phyloP scores from a whole-genome alignment of 164 flowering plant genomes.

The Vitis amurensis region DNA sequence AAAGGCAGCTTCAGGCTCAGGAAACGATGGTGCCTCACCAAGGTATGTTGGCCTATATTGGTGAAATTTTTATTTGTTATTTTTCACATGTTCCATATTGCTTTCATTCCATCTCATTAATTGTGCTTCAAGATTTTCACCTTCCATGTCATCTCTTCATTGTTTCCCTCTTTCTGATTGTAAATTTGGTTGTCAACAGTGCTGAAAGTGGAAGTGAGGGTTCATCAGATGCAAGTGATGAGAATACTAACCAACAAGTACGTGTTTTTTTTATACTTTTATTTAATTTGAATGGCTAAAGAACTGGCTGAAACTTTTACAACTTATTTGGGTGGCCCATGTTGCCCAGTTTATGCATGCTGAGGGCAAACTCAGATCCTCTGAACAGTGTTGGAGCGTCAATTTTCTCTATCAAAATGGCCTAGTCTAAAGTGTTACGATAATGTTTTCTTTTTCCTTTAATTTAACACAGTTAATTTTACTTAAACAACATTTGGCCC shows the following conservation, averaged over 20 bases:
- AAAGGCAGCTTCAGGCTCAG: conserved; percentile 77
- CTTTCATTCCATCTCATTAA: not conserved
- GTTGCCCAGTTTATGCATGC: not conserved
- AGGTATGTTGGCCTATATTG: conserved; percentile 41
- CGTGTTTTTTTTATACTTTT: not conserved
- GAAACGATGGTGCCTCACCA: conserved; percentile 81
- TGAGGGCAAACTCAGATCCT: not conserved
- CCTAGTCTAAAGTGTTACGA: not conserved
- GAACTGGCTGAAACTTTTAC: not conserved
- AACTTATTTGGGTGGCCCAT: not conserved
- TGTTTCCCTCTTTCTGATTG: not conserved
- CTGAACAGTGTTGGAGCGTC: not conserved
- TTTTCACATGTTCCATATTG: not conserved
- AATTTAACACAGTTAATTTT: too few species aligned
- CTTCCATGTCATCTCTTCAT: not conserved
- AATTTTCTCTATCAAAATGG: not conserved
- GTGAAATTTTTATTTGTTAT: not conserved
- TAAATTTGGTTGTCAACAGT: conserved; percentile 34
- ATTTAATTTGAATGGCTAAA: not conserved
- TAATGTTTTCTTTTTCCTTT: not conserved
- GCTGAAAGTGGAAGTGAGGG: conserved; percentile 83
- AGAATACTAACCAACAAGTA: conserved; percentile 63
- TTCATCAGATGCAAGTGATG: conserved; percentile 75
- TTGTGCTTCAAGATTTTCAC: not conserved
- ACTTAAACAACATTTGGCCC: too few species aligned